Conservation (phyloP, 1,284 basidiomycete species). For the Moesziomyces globuligerus region DNA sequence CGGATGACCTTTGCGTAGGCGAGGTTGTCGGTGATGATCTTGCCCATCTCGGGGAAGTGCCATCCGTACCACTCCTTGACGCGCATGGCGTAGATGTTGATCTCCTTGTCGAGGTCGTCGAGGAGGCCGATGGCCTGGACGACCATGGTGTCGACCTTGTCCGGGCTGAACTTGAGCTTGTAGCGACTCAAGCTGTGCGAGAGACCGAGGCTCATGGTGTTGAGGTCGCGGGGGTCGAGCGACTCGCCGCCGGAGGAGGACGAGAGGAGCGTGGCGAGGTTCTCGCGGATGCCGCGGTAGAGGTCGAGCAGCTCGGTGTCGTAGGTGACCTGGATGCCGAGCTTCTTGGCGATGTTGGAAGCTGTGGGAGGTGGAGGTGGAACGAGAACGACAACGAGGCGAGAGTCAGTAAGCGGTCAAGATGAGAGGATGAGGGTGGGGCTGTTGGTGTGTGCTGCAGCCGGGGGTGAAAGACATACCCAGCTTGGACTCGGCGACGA, state of each 20-base stretch:
- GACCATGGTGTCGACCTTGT: slow-evolving; percentile 99
- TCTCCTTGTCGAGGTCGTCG: slow-evolving; percentile 98
- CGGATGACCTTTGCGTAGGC: slow-evolving; percentile 83
- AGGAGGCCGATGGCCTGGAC: slow-evolving; percentile 98
- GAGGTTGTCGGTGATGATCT: slow-evolving; percentile 95
- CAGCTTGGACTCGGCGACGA: slow-evolving; percentile 90
- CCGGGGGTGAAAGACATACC: slow-evolving; percentile 72
- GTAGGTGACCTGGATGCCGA: slow-evolving; percentile 85
- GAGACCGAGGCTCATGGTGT: slow-evolving; percentile 96
- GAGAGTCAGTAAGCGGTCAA: slow-evolving; percentile 8
- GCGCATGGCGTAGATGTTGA: slow-evolving; percentile 99
- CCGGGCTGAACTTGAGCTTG: slow-evolving; percentile 99
- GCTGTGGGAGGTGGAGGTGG: slow-evolving; percentile 13
- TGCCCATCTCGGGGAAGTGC: slow-evolving; percentile 99
- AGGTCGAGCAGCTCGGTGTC: slow-evolving; percentile 80
- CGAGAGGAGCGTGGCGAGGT: slow-evolving; percentile 81
- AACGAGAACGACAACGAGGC: neutral
- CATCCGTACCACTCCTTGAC: slow-evolving; percentile 99
- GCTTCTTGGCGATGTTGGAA: slow-evolving; percentile 86
- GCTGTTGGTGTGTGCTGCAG: too few species aligned
- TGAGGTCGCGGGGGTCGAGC: slow-evolving; percentile 81
- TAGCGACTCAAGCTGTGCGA: slow-evolving; percentile 96
- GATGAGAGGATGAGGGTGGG: neutral
- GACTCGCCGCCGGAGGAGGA: slow-evolving; percentile 60
- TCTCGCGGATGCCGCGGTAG: slow-evolving; percentile 93